These are phyloP conservation scores for Zoysia matrella DNA, from an alignment of 202 grass and related monocot species.

Conservation along the genomic window DNA sequence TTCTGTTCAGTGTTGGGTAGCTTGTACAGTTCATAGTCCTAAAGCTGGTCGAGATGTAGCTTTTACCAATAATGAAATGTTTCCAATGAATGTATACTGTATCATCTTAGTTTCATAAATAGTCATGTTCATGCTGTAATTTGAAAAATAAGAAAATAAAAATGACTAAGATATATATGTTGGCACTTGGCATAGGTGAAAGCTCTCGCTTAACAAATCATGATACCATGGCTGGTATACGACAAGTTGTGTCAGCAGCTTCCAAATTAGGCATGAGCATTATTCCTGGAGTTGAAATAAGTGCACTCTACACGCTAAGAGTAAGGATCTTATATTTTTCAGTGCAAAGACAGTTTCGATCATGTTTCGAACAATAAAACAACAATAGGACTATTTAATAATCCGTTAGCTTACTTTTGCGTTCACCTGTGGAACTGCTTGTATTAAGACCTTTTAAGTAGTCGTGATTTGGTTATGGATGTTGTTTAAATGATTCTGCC, in stretches of 20 bases:
- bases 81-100: no score
- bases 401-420: not conserved
- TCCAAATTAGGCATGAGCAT: constrained; percentile 77
- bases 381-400: constrained; percentile 3
- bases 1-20: no score
- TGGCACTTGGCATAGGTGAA: constrained; percentile 58
- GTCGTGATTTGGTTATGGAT: not conserved
- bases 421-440: not conserved
- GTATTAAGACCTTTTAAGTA: not conserved
- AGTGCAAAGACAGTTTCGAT: not conserved
- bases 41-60: no score
- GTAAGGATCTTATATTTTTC: constrained; percentile 37
- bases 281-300: constrained; percentile 94
- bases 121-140: not conserved
- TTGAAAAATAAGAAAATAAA: constrained; percentile 17
- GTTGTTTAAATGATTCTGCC: not conserved
- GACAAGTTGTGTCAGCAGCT: constrained; percentile 69
- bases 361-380: not conserved
- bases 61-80: no score
- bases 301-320: constrained; percentile 72
- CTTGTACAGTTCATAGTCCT: no score
- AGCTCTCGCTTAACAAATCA: constrained; percentile 94
- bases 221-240: constrained; percentile 91
- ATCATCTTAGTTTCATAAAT: no score
- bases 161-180: constrained; percentile 39